Base-by-base conservation (phyloP, 306 rosid species). In the Citrullus colocynthis region DNA sequence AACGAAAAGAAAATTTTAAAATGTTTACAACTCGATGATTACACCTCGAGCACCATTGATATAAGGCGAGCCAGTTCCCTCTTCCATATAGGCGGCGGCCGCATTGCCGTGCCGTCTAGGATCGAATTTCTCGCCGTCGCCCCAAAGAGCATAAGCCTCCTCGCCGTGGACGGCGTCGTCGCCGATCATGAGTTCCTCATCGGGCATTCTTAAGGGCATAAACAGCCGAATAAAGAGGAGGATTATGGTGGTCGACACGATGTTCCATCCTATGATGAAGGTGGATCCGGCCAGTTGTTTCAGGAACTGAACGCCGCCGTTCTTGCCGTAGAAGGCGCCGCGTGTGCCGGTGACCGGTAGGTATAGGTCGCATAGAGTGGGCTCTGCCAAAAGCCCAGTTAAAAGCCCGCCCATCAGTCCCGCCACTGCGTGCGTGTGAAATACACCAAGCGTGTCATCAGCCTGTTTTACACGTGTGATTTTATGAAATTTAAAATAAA, bases 61-160 rank as follows among this genome's bases (percentile, higher is more conserved):
- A 83, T 90, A 92, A 30, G 99, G 95, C 28, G 99, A 90, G 0
- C 84, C 80, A 0, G 79, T 17, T 39, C 78, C 17, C 49, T 70
- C 84, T 12, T 78, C 88, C 2, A 51, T 63, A 17, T 80, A 39
- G 8, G 48, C 6, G 8, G 48, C 6, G 2, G 88, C 59, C 6
- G 78, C 57, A 41, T 76, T 74, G 83, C 96, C 96, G 84, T 95
- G 99, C 75, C 78, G 87, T 3, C 95, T 90, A 0, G 97, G 96
- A 69, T 92, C 99, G 60, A 80, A 95, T 81, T 84, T 95, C 48
- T 95, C 99, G 10, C 99, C 99, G 17, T 95, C 99, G 17, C 97
- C 99, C 99, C 99, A 95, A 34, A 95, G 97, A 3, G 97, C 99
- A 48, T 92, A 95, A 54, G 99, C 99, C 78, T 92, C 97, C 80